Evolutionary conservation across 805 yeast genomes (phyloP), one percentile per base, ranked within the genome.

Genomic region (Isabelozyma heimii): DNA sequence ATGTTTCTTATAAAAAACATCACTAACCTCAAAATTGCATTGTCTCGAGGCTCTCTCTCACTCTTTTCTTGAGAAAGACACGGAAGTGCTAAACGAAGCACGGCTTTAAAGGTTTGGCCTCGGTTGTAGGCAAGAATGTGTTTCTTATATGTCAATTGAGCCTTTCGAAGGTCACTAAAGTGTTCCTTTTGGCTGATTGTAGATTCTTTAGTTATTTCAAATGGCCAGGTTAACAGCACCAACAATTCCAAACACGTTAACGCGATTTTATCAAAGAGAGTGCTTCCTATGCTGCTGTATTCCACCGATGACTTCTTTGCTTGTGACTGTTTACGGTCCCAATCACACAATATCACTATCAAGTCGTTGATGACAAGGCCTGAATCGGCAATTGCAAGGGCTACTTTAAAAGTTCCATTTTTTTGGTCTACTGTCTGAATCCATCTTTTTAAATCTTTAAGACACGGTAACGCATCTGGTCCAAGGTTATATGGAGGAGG

Each of bases 361-460:
- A 94, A 66, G 66, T 92, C 98, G 56, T 82, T 83, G 1, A 73
- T 62, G 5, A 92, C 85, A 9, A 94, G 72, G 1, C 87, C 86
- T 12, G 87, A 82, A 47, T 88, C 92, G 5, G 90, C 87, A 53
- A 95, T 85, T 0, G 97, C 96, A 45, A 88, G 76, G 0, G 97
- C 96, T 5, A 92, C 97, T 51, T 86, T 90, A 76, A 83, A 85
- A 13, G 84, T 74, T 46, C 81, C 76, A 46, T 81, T 77, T 40
- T 77, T 77, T 48, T 89, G 94, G 65, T 92, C 98, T 42, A 89
- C 91, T 1, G 86, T 75, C 55, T 82, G 83, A 47, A 94, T 79
- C 97, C 98, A 92, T 56, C 87, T 77, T 62, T 89, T 90, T 52
- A 94, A 67, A 67, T 94, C 99, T 56, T 87, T 85, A 30, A 94